Evolutionary conservation across 352 stramenopile species (phyloP), one percentile per base, ranked within the genome.

Genomic region (Phytopythium helicoides): DNA sequence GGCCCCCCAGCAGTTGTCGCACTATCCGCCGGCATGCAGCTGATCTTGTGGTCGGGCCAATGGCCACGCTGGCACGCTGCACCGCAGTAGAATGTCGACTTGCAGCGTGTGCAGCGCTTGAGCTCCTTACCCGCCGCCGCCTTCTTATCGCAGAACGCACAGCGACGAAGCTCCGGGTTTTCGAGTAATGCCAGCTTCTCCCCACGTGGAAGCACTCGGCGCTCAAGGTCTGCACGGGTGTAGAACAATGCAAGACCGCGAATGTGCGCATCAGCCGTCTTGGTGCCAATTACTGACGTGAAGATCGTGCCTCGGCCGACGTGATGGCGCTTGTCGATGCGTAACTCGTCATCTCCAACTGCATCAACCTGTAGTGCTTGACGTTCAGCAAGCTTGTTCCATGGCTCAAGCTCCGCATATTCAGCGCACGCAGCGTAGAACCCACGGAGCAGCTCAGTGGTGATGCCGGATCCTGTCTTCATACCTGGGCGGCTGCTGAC

Each of bases 11-110:
- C 11, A 19, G 52, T 54, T 19, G 62, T 45, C 0, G 63, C 66
- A 2, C 49, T 69, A 19, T 56, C 65, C 45, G 69, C 54, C 1
- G 80, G 53, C 45, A 86, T 69, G 52, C 83, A 94, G 58, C 80
- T 92, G 18, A 89, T 59, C 58, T 92, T 91, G 68, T 94, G 81
- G 47, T 89, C 81, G 47, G 88, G 87, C 81, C 84, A 92, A 55
- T 94, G 84, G 0, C 44, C 56, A n/a, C 77, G 76, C 58, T 94
- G 84, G 50, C 81, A 92, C 41, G 71, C 58, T 3, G 72, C 77
- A 26, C 82, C 73, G 50, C 81, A 92, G 78, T 94, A 94, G 37
- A 94, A 94, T 23, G 71, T 81, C 62, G 77, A 94, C 58, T 91
- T 84, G 70, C 84, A 94, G 1, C 81, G 84, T 35, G 84, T 94